Evolutionary conservation across 1,139 yeast genomes (phyloP).

Genomic region (Meyerozyma athensensis): DNA sequence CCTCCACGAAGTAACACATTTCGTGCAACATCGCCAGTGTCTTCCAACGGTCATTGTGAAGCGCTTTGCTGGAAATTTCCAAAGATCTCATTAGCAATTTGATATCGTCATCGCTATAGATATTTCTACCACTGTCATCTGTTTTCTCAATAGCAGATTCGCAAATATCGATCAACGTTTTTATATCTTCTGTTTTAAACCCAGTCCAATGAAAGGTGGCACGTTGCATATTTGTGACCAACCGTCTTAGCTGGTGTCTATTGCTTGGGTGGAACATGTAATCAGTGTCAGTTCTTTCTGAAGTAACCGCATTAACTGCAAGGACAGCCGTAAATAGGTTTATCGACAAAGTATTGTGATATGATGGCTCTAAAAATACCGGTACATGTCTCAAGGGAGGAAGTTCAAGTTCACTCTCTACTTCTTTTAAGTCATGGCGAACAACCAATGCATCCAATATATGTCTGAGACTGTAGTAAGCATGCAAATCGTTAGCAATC

Average conservation of each 20-base stretch:
- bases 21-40: constrained; percentile 55
- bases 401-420: constrained; percentile 50
- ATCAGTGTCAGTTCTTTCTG: constrained; percentile 62
- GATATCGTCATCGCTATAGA: constrained; percentile 35
- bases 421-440: constrained; percentile 50
- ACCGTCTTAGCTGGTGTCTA: constrained; percentile 47
- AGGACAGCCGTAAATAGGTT: constrained; percentile 62
- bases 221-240: constrained; percentile 57
- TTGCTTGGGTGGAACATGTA: constrained; percentile 66
- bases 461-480: constrained; percentile 34
- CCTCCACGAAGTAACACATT: constrained; percentile 51
- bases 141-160: constrained; percentile 39
- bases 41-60: constrained; percentile 52
- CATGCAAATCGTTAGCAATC: constrained; percentile 29
- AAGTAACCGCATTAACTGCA: constrained; percentile 69
- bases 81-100: constrained; percentile 37
- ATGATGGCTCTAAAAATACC: constrained; percentile 55
- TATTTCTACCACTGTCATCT: constrained; percentile 16
- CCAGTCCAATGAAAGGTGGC: constrained; percentile 77
- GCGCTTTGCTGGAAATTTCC: constrained; percentile 42
- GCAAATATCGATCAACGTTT: constrained; percentile 46
- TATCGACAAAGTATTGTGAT: constrained; percentile 54
- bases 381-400: constrained; percentile 59
- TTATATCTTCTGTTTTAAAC: constrained; percentile 52
- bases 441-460: constrained; percentile 47